phyloP scores from a whole-genome alignment of 1,284 basidiomycete genomes.

The Rhizoctonia solani region DNA sequence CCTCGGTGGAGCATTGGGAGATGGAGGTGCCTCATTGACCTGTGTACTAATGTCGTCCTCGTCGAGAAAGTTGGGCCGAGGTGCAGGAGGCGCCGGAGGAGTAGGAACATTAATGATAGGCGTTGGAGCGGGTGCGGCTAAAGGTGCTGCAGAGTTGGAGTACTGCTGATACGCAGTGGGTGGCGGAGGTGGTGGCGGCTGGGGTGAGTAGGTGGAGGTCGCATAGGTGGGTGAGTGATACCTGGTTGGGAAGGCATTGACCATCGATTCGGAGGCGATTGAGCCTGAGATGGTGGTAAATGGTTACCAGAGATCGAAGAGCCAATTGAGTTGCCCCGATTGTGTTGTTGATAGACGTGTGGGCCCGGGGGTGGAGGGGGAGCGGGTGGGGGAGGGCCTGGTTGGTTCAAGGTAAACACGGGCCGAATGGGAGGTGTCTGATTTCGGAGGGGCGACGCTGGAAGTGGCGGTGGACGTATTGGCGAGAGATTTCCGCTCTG shows the following conservation, averaged over 20 bases:
- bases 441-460: constrained; percentile 11
- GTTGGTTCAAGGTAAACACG: constrained; percentile 18
- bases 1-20: constrained; percentile 65
- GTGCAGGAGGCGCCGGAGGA: constrained; percentile 34
- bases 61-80: constrained; percentile 47
- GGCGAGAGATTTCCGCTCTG: neutral
- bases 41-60: constrained; percentile 44
- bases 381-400: constrained; percentile 40
- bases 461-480: neutral
- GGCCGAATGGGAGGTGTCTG: constrained; percentile 17
- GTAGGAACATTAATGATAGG: constrained; percentile 44
- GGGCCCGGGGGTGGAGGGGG: constrained; percentile 36
- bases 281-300: constrained; percentile 2
- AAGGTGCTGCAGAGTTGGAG: constrained; percentile 43
- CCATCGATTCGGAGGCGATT: constrained; percentile 3
- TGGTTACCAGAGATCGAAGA: constrained; percentile 10
- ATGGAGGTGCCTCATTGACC: constrained; percentile 31
- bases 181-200: constrained; percentile 38
- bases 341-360: constrained; percentile 11
- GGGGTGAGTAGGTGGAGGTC: constrained; percentile 46
- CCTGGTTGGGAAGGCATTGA: constrained; percentile 35
- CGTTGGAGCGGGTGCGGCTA: constrained; percentile 40
- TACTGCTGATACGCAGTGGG: constrained; percentile 36
- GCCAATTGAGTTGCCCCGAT: constrained; percentile 21
- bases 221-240: constrained; percentile 42